Percentiles rank a stretch among this genome's conserved stretches.
These are phyloP conservation scores for Aspergillus tanneri DNA, from an alignment of 2,329 filamentous ascomycete species.

Conservation along the genomic window DNA sequence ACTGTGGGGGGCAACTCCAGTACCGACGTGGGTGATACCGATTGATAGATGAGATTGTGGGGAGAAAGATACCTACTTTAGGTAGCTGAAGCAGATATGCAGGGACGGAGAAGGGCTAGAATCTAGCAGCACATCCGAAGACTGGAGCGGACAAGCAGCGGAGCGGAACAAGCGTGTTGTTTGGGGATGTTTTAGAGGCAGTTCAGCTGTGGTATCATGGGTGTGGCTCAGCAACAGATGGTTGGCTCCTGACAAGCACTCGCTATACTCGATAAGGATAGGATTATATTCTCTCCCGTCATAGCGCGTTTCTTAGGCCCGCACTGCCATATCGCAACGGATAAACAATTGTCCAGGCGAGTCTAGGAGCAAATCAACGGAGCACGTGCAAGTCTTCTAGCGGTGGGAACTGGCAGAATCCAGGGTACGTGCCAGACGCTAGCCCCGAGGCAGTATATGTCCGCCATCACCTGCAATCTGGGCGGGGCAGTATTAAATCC, in stretches of 20 bases:
- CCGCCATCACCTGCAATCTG: not conserved
- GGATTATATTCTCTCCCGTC: conserved; percentile 5
- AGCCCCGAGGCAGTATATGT: conserved; percentile 1
- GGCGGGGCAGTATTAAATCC: not conserved
- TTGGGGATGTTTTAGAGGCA: conserved; percentile 6
- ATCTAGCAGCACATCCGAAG: not conserved
- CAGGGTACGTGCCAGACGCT: conserved; percentile 1
- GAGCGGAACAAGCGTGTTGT: conserved; percentile 4
- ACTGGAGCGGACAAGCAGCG: conserved; percentile 5
- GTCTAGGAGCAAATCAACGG: conserved; percentile 3
- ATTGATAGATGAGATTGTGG: conserved; percentile 12
- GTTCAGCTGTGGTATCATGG: conserved; percentile 17
- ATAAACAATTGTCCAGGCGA: conserved; percentile 3
- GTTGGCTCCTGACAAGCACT: conserved; percentile 8
- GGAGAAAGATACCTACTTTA: no score
- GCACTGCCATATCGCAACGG: conserved; percentile 11
- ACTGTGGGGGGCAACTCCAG: no score
- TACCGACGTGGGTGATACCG: no score
- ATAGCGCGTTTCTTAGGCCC: conserved; percentile 1
- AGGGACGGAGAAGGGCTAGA: not conserved
- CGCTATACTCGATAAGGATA: conserved; percentile 13
- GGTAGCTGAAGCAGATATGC: no score
- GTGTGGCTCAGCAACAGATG: conserved; percentile 15
- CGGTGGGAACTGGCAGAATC: conserved; percentile 10
- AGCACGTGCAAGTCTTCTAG: conserved; percentile 12